Evolutionary conservation across 805 yeast genomes (phyloP).

Genomic region (Geotrichum ghanense): DNA sequence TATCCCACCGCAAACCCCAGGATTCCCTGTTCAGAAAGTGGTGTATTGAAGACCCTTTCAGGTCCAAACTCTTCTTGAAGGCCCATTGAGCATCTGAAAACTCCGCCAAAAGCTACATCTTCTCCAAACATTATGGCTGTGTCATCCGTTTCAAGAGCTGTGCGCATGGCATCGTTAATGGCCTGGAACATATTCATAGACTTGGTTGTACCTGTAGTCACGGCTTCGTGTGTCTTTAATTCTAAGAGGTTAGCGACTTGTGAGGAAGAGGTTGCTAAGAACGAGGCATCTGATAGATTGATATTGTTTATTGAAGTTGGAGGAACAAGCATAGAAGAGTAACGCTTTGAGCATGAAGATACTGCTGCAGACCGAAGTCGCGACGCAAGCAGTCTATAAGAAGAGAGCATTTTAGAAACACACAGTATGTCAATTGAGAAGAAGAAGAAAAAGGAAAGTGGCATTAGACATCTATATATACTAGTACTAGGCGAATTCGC

Average conservation of each 20-base stretch:
- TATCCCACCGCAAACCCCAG: conserved; percentile 84
- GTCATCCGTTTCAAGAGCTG: conserved; percentile 84
- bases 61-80: conserved; percentile 82
- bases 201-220: conserved; percentile 15
- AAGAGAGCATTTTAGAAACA: background rate
- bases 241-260: background rate
- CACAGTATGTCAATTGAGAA: background rate
- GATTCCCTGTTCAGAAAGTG: conserved; percentile 92
- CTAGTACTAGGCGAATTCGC: too few species aligned
- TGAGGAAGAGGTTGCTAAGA: background rate
- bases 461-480: too few species aligned
- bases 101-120: conserved; percentile 95
- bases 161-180: conserved; percentile 82
- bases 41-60: conserved; percentile 78
- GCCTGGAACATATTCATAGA: conserved; percentile 34
- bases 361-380: background rate
- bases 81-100: conserved; percentile 85
- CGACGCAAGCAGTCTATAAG: background rate
- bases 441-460: background rate
- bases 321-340: background rate
- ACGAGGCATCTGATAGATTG: background rate
- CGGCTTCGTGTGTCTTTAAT: conserved; percentile 3
- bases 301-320: background rate
- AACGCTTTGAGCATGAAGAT: background rate
- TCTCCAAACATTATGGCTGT: conserved; percentile 87